A percentile compares a stretch with the other conserved stretches of the same genome.
phyloP scores from a whole-genome alignment of 1,284 basidiomycete species.

The Cryptococcus depauperatus region DNA sequence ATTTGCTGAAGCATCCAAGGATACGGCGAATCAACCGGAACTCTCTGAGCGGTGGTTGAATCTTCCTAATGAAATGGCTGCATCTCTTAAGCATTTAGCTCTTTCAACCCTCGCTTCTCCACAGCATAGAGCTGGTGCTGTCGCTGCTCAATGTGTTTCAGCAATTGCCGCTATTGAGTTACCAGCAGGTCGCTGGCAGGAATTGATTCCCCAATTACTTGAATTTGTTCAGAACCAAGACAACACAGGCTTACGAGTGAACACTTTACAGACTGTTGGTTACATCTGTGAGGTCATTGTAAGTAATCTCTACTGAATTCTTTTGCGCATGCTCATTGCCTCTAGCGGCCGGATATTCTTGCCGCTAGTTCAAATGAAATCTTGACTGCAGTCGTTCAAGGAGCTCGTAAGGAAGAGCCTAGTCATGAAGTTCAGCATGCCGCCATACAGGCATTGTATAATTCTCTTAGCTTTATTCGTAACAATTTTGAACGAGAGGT shows the following conservation, averaged over 20 bases:
- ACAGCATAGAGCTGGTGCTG: constrained; percentile 65
- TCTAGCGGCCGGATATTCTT: constrained; percentile 81
- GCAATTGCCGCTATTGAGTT: constrained; percentile 92
- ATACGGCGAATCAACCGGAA: constrained; percentile 65
- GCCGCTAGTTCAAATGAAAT: constrained; percentile 91
- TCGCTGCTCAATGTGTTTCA: constrained; percentile 86
- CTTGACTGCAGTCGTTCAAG: constrained; percentile 95
- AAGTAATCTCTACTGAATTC: constrained; percentile 43
- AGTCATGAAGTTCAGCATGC: constrained; percentile 91
- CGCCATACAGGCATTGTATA: constrained; percentile 85
- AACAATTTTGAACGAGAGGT: constrained; percentile 98
- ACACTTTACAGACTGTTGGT: constrained; percentile 89
- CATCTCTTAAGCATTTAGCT: constrained; percentile 80
- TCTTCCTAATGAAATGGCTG: constrained; percentile 60
- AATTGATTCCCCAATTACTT: constrained; percentile 80
- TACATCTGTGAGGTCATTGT: constrained; percentile 96
- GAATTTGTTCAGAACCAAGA: constrained; percentile 73
- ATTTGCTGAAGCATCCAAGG: constrained; percentile 49
- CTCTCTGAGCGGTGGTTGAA: constrained; percentile 73
- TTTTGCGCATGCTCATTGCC: constrained; percentile 1
- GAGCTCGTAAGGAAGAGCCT: constrained; percentile 90
- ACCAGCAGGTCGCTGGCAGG: constrained; percentile 76
- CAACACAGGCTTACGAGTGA: constrained; percentile 72
- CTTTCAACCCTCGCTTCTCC: constrained; percentile 74
- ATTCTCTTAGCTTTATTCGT: constrained; percentile 94